phyloP scores from a whole-genome alignment of 2,329 filamentous ascomycete species.

The Trichoderma polysporum region DNA sequence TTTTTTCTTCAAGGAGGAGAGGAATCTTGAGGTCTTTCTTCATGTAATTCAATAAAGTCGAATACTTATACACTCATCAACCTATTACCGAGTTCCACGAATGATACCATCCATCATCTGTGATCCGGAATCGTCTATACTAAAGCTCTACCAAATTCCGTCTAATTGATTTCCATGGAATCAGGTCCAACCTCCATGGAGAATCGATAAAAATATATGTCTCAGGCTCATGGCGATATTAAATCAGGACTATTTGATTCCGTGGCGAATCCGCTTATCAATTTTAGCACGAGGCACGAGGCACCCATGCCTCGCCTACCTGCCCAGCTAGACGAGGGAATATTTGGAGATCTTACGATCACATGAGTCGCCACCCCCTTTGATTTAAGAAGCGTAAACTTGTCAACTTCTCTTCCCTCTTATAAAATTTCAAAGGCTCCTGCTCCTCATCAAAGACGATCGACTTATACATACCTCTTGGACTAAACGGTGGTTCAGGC shows the following conservation, averaged over 20 bases:
- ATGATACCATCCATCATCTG: not conserved
- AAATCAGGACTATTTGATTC: not conserved
- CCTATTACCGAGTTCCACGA: not conserved
- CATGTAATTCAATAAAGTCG: no score
- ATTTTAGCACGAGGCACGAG: not conserved
- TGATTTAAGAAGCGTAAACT: not conserved
- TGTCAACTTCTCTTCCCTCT: not conserved
- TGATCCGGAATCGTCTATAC: not conserved
- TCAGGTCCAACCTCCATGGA: not conserved
- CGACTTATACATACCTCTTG: not conserved
- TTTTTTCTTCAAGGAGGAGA: not conserved
- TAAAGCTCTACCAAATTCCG: not conserved
- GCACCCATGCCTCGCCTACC: not conserved
- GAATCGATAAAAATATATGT: not conserved
- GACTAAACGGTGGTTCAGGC: not conserved
- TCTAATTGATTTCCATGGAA: not conserved
- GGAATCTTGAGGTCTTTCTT: not conserved
- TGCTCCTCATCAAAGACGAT: not conserved
- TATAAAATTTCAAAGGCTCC: not conserved
- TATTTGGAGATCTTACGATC: not conserved
- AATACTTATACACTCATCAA: not conserved
- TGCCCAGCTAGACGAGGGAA: not conserved
- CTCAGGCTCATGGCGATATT: not conserved
- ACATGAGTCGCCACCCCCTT: not conserved
- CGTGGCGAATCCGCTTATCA: not conserved